These are phyloP conservation scores for Polyporus tsugae DNA, from an alignment of 1,284 basidiomycete species.

Conservation along the genomic window DNA sequence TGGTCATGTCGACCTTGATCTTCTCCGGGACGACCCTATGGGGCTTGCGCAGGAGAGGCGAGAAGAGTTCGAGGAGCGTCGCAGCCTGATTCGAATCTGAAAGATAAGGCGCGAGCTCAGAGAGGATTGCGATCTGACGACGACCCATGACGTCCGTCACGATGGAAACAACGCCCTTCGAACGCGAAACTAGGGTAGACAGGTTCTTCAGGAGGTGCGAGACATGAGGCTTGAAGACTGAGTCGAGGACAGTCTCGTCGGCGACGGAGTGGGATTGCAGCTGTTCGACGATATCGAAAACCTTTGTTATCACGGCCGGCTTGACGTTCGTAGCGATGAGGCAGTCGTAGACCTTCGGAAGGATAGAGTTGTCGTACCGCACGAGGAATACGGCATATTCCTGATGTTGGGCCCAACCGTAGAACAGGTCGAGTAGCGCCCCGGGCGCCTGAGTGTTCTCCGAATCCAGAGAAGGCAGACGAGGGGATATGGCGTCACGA, in stretches of 20 bases:
- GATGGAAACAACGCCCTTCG: slow-evolving; percentile 57
- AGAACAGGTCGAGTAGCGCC: slow-evolving; percentile 88
- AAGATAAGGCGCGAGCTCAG: slow-evolving; percentile 82
- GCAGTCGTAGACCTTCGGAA: slow-evolving; percentile 86
- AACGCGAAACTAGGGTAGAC: slow-evolving; percentile 72
- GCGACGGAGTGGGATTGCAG: slow-evolving; percentile 67
- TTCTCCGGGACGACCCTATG: slow-evolving; percentile 85
- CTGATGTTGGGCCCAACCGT: slow-evolving; percentile 74
- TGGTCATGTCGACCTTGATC: slow-evolving; percentile 86
- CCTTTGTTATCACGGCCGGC: slow-evolving; percentile 78
- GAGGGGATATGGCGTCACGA: slow-evolving; percentile 81
- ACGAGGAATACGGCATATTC: slow-evolving; percentile 73
- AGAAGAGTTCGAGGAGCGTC: slow-evolving; percentile 78
- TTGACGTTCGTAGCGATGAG: slow-evolving; percentile 89
- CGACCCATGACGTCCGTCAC: slow-evolving; percentile 81
- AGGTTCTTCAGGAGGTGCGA: slow-evolving; percentile 80
- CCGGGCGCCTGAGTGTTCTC: slow-evolving; percentile 97
- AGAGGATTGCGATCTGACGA: slow-evolving; percentile 85
- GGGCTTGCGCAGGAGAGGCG: slow-evolving; percentile 85
- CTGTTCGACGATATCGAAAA: slow-evolving; percentile 90
- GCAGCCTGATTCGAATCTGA: slow-evolving; percentile 77
- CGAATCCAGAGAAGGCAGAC: slow-evolving; percentile 75
- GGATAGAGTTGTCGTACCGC: slow-evolving; percentile 70
- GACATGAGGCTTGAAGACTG: slow-evolving; percentile 81
- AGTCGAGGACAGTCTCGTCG: slow-evolving; percentile 59